Evolutionary conservation across 345 rosid species (phyloP), one percentile per base, ranked within the genome.

Genomic region (Arabis hirsuta): DNA sequence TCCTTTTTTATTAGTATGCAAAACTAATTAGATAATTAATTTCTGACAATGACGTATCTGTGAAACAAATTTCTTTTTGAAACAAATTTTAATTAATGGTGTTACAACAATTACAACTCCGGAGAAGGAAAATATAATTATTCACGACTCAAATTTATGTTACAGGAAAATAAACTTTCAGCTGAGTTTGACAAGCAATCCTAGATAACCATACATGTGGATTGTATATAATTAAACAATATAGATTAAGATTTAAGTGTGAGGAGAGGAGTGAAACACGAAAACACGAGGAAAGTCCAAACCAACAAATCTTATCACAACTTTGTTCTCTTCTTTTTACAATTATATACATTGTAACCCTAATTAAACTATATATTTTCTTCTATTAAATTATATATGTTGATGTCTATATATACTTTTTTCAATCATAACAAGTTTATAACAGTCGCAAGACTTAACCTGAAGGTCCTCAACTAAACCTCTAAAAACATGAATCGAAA

Each of bases 231-330:
- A 64, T 20, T 14, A 38, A 46, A 47, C n/a, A 32, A 27, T 29
- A 48, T 9, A 13, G 53, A 65, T 50, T 27, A 29, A 34, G 38
- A 34, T 34, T 34, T 34, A 34, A 58, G 60, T 66, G 22, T 50
- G 60, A 50, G 72, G 65, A 65, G 65, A 27, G 34, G 38, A 65
- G 10, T 19, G 34, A n/a, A 73, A 47, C 22, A 45, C 65, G 57
- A 45, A 46, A 14, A 11, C 32, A 48, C 24, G 22, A 51, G n/a
- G 20, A 53, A 32, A 58, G 51, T 12, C 60, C 29, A 41, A 14
- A 31, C 11, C 2, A 51, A 51, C 62, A 29, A 74, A 58, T 29
- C 12, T 50, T 31, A 19, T 55, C 62, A 26, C 12, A 9, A 64
- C 27, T 41, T 46, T 26, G 9, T 26, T 29, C 27, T 44, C 0